A percentile compares a stretch with the other conserved stretches of the same genome.
These are phyloP conservation scores for Cystobasidium pallidum DNA, from an alignment of 1,284 basidiomycete species.

Conservation along the genomic window DNA sequence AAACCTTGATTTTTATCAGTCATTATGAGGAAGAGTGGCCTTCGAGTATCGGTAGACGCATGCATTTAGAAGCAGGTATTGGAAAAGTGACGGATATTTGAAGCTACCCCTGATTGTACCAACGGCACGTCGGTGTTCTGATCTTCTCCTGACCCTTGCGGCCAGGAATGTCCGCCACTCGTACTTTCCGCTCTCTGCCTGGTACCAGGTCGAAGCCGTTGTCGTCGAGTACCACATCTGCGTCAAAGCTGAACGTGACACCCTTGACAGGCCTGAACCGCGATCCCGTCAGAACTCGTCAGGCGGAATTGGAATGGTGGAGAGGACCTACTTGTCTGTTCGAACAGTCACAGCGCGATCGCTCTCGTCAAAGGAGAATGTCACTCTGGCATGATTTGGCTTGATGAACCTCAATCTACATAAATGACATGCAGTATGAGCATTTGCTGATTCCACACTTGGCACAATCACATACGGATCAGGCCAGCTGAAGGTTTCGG, in stretches of 20 bases:
- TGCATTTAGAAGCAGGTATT: conserved; percentile 35
- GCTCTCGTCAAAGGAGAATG: neutral
- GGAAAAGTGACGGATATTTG: conserved; percentile 3
- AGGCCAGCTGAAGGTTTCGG: conserved; percentile 15
- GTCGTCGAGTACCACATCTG: conserved; percentile 17
- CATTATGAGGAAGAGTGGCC: conserved; percentile 85
- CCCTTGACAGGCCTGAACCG: conserved; percentile 4
- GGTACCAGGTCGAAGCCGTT: conserved; percentile 26
- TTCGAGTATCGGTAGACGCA: conserved; percentile 39
- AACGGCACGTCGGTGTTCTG: neutral
- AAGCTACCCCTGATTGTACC: neutral
- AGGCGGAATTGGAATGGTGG: neutral
- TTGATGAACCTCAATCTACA: conserved; percentile 14
- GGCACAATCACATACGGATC: conserved; percentile 10
- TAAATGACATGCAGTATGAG: neutral
- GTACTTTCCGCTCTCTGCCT: too few species aligned
- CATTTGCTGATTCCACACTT: neutral
- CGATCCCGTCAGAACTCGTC: neutral
- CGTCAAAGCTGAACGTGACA: conserved; percentile 6
- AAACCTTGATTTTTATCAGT: conserved; percentile 79
- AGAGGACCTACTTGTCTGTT: neutral
- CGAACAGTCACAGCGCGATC: neutral
- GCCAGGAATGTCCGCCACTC: too few species aligned
- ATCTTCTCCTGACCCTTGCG: too few species aligned
- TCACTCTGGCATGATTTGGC: conserved; percentile 8